Conservation (phyloP, 495 filamentous ascomycete genomes). For the Tuber indicum region DNA sequence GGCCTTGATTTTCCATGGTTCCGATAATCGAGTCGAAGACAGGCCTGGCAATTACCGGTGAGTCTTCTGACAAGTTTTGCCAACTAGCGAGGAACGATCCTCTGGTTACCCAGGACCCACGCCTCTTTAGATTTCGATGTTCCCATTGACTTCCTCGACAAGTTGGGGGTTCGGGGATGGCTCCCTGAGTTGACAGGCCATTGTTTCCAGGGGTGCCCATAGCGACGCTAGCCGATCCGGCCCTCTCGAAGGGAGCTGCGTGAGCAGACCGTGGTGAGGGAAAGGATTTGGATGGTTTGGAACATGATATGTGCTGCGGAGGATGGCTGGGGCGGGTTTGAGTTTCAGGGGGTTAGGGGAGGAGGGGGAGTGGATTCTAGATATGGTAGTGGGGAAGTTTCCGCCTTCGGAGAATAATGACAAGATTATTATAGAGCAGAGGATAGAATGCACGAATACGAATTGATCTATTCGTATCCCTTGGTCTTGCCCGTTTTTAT, state of each 20-base stretch:
- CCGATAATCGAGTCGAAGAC: not conserved
- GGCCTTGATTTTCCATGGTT: not conserved
- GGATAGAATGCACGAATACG: not conserved
- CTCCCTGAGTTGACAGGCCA: too few relatives aligned
- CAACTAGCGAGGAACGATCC: not conserved
- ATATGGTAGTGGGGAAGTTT: not conserved
- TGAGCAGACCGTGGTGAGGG: too few relatives aligned
- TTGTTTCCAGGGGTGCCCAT: too few relatives aligned
- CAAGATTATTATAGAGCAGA: not conserved
- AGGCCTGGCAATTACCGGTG: not conserved
- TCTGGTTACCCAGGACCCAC: not conserved
- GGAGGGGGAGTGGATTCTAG: not conserved
- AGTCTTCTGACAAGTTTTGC: not conserved
- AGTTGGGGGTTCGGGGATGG: too few relatives aligned
- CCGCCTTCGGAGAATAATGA: too few relatives aligned
- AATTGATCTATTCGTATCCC: not conserved
- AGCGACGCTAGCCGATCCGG: too few relatives aligned
- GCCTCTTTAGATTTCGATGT: not conserved
- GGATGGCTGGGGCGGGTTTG: not conserved
- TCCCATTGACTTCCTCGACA: too few relatives aligned
- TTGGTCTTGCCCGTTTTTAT: not conserved
- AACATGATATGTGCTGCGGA: not conserved
- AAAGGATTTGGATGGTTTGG: not conserved
- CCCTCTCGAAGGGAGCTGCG: too few relatives aligned
- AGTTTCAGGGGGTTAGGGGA: not conserved